phyloP scores from a whole-genome alignment of 208 protist genomes.

The Leishmania aethiopica region DNA sequence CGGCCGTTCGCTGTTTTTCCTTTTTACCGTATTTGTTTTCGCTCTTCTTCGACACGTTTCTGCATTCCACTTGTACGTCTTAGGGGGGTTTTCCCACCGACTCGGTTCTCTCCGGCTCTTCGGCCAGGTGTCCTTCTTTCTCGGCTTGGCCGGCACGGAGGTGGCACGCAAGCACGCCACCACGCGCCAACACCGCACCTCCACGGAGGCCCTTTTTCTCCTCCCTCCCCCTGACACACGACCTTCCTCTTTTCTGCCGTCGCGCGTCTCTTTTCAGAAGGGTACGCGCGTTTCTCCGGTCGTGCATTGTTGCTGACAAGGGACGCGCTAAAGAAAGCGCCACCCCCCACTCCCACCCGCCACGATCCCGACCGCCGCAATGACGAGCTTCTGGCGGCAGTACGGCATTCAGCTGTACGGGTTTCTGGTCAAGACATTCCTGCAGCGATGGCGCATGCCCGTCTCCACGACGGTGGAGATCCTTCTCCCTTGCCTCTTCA shows the following conservation, averaged over 20 bases:
- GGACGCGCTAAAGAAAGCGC: neutral
- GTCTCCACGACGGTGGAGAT: slow-evolving; percentile 61
- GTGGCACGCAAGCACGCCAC: neutral
- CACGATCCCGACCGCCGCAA: neutral
- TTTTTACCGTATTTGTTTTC: neutral
- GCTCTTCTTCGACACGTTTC: neutral
- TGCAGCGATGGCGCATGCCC: slow-evolving; percentile 58
- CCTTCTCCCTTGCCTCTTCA: slow-evolving; percentile 71
- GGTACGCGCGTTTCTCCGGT: neutral
- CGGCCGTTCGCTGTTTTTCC: neutral
- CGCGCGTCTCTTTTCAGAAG: neutral
- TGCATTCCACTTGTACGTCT: neutral
- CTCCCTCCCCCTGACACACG: neutral
- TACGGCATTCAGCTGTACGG: slow-evolving; percentile 67
- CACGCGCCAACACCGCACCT: neutral
- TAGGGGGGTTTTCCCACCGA: neutral
- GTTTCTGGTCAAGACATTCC: slow-evolving; percentile 70
- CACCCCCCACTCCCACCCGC: neutral
- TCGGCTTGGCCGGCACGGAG: neutral
- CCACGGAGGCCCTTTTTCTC: neutral
- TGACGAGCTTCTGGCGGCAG: slow-evolving; percentile 18
- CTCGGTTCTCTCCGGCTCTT: neutral
- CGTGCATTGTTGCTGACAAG: neutral
- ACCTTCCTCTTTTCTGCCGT: slow-evolving; percentile 20
- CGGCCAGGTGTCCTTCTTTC: neutral